Conservation (phyloP, 129 eudicot species). For the Artemisia argyi region DNA sequence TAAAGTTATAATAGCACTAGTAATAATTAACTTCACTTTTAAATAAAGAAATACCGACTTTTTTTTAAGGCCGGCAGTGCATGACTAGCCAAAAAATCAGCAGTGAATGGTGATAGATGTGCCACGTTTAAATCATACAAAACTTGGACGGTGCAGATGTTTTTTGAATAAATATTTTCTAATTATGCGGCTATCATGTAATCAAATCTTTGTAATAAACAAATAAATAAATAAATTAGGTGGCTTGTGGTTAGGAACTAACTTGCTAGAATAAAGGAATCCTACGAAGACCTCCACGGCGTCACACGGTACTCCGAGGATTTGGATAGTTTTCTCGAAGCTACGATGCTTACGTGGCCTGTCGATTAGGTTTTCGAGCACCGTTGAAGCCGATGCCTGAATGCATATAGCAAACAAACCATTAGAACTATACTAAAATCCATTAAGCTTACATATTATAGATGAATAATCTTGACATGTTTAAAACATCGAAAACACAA, state of each 20-base stretch:
- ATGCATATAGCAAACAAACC: background rate
- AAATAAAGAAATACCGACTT: background rate
- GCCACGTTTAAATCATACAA: slow-evolving; percentile 21
- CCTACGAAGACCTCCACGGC: slow-evolving; percentile 77
- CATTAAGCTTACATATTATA: background rate
- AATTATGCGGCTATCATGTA: slow-evolving; percentile 14
- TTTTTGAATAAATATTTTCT: background rate
- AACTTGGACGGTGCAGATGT: slow-evolving; percentile 30
- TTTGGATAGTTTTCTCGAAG: slow-evolving; percentile 54
- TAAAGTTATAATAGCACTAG: no score
- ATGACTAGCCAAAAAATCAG: background rate
- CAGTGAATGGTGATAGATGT: slow-evolving; percentile 26
- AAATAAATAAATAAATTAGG: background rate
- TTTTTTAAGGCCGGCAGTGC: background rate
- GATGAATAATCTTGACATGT: no score
- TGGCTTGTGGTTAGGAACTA: slow-evolving; percentile 40
- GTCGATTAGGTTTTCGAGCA: slow-evolving; percentile 58
- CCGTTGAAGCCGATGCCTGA: slow-evolving; percentile 85
- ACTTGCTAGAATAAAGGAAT: slow-evolving; percentile 68
- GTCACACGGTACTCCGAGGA: slow-evolving; percentile 86
- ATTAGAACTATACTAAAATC: background rate
- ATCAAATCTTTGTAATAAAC: background rate
- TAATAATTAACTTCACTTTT: background rate
- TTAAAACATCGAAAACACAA: background rate
- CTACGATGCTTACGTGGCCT: slow-evolving; percentile 56